Base-by-base conservation (phyloP, 2,329 filamentous ascomycete genomes). In the Talaromyces sp. region DNA sequence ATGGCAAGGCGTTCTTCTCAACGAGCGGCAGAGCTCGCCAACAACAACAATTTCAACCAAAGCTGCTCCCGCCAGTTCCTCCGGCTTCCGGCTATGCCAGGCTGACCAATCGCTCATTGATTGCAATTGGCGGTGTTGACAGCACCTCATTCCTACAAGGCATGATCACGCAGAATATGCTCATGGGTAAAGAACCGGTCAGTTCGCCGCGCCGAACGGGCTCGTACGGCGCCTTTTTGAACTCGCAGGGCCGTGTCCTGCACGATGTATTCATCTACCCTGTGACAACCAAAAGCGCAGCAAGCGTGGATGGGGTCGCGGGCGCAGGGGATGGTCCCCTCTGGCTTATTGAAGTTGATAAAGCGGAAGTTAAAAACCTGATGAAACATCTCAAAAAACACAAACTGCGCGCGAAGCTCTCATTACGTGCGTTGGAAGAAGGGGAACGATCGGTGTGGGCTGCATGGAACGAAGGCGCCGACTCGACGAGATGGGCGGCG, bases 241-340 rank as follows among this genome's bases (percentile, higher is more conserved):
- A 89, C 66, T 91, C 93, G 8, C 85, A 86, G 62, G 94, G 94
- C 48, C 85, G 92, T 60, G 83, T 99, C 10, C 79, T 97, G 50
- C 85, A 93, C 77, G 94, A 99, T 76, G 89, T 92, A 57, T 96
- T 97, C 74, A 81, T 99, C 54, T 97, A 96, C 79, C 88, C 87
- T 0, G 65, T 73, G 77, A 84, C 64, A 24, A 43, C 54, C 11
- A 60, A 32, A 17, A 17, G n/a, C 69, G 27, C 26, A 26, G 75
- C 52, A 69, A 59, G 68, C 57, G 58, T 67, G 21, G 67, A 63
- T 54, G 26, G 26, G 5, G 65, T 62, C 35, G 64, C 63, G 14
- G 48, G 53, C 27, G 54, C 61, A 5, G 54, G 57, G 11, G 67
- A 63, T 59, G 67, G 63, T 59, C 69, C 69, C 4, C 76, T 81